Evolutionary conservation across 2,329 filamentous ascomycete genomes (phyloP).

Genomic region (Aspergillus costaricaensis): DNA sequence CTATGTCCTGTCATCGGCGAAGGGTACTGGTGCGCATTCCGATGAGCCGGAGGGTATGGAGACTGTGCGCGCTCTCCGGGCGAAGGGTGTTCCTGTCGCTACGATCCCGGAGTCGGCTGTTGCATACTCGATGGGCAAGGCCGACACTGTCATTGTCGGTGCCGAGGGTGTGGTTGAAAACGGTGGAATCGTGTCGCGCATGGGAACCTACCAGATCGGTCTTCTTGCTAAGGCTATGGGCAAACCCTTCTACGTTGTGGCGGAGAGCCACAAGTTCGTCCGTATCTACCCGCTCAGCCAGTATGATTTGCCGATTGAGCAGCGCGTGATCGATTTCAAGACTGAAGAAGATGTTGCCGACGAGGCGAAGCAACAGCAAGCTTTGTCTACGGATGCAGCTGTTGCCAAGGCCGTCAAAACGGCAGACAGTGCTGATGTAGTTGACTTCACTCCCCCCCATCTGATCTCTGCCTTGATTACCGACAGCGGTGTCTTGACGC

Average conservation of each 20-base stretch:
- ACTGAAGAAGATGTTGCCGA: constrained; percentile 53
- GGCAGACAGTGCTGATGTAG: constrained; percentile 38
- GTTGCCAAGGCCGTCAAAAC: constrained; percentile 21
- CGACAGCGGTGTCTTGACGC: constrained; percentile 64
- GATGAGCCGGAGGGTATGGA: constrained; percentile 64
- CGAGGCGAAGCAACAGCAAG: constrained; percentile 48
- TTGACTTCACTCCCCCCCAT: constrained; percentile 59
- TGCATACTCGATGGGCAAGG: constrained; percentile 75
- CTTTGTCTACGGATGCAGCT: constrained; percentile 23
- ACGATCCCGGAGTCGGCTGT: constrained; percentile 75
- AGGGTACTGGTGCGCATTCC: constrained; percentile 29
- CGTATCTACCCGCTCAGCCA: constrained; percentile 81
- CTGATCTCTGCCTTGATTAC: constrained; percentile 67
- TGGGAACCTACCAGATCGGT: constrained; percentile 86
- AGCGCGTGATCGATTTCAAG: constrained; percentile 74
- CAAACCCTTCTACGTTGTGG: constrained; percentile 85
- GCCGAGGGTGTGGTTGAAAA: constrained; percentile 90
- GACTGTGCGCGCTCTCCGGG: constrained; percentile 70
- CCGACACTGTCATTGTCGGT: constrained; percentile 68
- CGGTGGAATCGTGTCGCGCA: constrained; percentile 84
- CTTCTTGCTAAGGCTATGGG: constrained; percentile 71
- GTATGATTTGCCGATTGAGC: constrained; percentile 76
- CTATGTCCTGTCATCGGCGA: constrained; percentile 61
- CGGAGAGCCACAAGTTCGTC: constrained; percentile 96
- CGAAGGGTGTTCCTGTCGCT: constrained; percentile 77